These are phyloP conservation scores for Brassica balearica DNA, from an alignment of 441 rosid genomes.

Conservation along the genomic window DNA sequence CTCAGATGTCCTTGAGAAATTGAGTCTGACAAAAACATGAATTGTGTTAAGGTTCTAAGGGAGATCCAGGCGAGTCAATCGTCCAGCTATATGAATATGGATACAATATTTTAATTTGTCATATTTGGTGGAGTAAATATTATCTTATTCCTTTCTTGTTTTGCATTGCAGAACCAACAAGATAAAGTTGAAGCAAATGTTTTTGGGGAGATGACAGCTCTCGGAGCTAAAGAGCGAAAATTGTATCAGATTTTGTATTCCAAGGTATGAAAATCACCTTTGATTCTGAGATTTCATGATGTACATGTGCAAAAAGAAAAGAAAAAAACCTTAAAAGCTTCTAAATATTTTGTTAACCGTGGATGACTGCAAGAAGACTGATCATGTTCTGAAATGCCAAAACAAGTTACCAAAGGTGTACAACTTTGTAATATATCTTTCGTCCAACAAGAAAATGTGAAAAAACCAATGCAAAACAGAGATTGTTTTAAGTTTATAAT, in stretches of 20 bases:
- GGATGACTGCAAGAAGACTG: constrained; percentile 98
- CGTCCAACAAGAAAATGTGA: constrained; percentile 84
- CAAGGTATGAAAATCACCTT: not conserved
- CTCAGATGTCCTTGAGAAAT: no score
- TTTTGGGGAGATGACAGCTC: not conserved
- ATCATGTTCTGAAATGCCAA: constrained; percentile 94
- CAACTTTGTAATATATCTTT: constrained; percentile 88
- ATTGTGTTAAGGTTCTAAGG: not conserved
- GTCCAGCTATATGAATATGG: not conserved
- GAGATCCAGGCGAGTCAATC: not conserved
- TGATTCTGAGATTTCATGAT: not conserved
- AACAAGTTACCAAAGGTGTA: constrained; percentile 68
- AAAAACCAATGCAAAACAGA: not conserved
- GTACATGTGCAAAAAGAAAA: not conserved
- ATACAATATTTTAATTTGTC: not conserved
- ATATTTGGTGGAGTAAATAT: not conserved
- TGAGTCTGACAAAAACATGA: no score
- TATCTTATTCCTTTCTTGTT: not conserved
- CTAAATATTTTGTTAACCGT: constrained; percentile 47
- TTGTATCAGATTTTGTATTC: not conserved
- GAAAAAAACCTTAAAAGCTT: not conserved
- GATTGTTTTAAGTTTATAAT: not conserved
- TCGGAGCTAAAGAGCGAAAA: not conserved
- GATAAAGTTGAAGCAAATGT: not conserved
- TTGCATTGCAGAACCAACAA: not conserved